Evolutionary conservation across 768 basidiomycete genomes (phyloP).

Genomic region (Termitomyces bulborhizus): DNA sequence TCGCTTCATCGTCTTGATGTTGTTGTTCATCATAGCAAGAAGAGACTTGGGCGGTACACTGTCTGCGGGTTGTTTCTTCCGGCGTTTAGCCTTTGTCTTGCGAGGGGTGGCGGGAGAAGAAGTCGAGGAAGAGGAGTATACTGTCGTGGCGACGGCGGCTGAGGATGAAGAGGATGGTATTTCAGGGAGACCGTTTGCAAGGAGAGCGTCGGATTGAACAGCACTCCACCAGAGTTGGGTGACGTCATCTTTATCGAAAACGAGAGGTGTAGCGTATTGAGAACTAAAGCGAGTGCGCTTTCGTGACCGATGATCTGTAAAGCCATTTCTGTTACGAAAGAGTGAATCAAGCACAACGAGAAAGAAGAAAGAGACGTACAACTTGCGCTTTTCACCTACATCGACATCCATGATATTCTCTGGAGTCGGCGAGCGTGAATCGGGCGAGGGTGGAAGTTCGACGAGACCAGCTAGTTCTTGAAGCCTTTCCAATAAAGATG

Average conservation of each 20-base stretch:
- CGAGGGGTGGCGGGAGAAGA: conserved; percentile 2
- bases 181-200: conserved; percentile 59
- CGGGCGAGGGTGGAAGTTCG: conserved; percentile 29
- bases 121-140: conserved; percentile 11
- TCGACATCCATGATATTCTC: conserved; percentile 23
- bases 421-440: conserved; percentile 18
- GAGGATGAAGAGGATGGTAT: conserved; percentile 35
- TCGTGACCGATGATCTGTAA: conserved; percentile 41
- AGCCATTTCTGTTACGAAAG: conserved; percentile 22
- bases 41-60: conserved; percentile 35
- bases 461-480: conserved; percentile 27
- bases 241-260: conserved; percentile 35
- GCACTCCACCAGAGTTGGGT: conserved; percentile 74
- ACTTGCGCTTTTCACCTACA: conserved; percentile 62
- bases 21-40: conserved; percentile 67
- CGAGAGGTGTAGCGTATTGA: conserved; percentile 29
- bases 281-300: conserved; percentile 55
- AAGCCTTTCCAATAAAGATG: conserved; percentile 22
- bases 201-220: conserved; percentile 51
- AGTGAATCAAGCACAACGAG: background rate
- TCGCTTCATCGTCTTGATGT: conserved; percentile 69
- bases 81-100: conserved; percentile 27
- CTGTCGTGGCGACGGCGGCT: background rate
- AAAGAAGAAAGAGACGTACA: conserved; percentile 28
- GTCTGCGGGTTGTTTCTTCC: conserved; percentile 20